A percentile compares a stretch with the other conserved stretches of the same genome.
Conservation (phyloP, 208 protist species). For the Trypanosoma brucei region DNA sequence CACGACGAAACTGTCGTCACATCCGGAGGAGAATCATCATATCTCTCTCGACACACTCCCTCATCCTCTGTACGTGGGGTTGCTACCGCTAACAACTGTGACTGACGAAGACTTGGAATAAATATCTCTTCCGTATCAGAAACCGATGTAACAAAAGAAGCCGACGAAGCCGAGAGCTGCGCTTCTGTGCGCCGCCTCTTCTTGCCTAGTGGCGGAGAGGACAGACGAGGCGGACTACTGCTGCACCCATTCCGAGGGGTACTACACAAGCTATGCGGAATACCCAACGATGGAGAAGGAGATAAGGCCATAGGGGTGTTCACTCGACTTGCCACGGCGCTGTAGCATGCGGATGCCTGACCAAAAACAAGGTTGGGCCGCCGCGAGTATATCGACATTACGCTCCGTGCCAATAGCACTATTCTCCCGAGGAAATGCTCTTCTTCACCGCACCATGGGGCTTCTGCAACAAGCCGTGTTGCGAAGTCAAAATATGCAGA, state of each 20-base stretch:
- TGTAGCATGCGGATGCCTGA: slow-evolving; percentile 77
- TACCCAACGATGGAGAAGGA: slow-evolving; percentile 14
- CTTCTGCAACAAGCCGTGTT: slow-evolving; percentile 57
- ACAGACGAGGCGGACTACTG: not conserved
- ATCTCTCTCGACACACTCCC: slow-evolving; percentile 1
- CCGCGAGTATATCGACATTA: slow-evolving; percentile 43
- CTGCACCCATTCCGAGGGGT: not conserved
- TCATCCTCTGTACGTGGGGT: slow-evolving; percentile 20
- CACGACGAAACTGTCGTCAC: slow-evolving; percentile 8
- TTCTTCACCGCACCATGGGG: slow-evolving; percentile 50
- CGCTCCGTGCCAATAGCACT: slow-evolving; percentile 59
- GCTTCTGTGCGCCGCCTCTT: slow-evolving; percentile 5
- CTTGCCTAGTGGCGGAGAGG: not conserved
- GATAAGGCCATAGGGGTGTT: slow-evolving; percentile 21
- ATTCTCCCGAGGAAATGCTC: slow-evolving; percentile 59
- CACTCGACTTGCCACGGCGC: slow-evolving; percentile 43
- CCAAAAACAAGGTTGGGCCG: slow-evolving; percentile 72
- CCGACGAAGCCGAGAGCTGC: not conserved
- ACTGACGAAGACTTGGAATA: slow-evolving; percentile 61
- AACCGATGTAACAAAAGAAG: not conserved
- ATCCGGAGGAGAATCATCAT: slow-evolving; percentile 9
- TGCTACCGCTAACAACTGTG: slow-evolving; percentile 55
- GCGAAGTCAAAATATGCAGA: slow-evolving; percentile 81
- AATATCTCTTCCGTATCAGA: slow-evolving; percentile 27
- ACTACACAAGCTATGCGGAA: not conserved